Evolutionary conservation across 2,329 filamentous ascomycete species (phyloP).

Genomic region (Bipolaris cookei): DNA sequence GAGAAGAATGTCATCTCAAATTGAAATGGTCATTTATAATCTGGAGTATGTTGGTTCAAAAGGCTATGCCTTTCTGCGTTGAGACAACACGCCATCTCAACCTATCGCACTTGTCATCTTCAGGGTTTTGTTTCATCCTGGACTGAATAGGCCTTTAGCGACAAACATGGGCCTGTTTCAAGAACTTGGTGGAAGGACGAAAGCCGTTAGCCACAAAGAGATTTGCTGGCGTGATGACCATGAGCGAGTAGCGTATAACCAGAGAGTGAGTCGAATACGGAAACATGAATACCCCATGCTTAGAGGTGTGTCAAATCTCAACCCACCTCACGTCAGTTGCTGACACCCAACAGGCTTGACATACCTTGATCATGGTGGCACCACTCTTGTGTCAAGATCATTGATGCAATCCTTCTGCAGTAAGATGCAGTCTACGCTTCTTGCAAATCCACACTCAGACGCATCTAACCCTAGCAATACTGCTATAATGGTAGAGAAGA

Average conservation of each 20-base stretch:
- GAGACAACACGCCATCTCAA: not conserved
- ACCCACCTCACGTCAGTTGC: not conserved
- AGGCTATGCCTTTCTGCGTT: not conserved
- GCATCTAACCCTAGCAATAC: constrained; percentile 64
- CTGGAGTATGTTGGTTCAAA: not conserved
- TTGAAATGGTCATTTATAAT: not conserved
- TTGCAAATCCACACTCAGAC: constrained; percentile 72
- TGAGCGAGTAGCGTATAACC: constrained; percentile 21
- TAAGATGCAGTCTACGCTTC: constrained; percentile 64
- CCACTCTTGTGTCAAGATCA: constrained; percentile 57
- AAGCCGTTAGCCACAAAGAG: not conserved
- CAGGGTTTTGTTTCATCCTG: not conserved
- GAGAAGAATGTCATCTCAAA: not conserved
- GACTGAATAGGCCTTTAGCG: too few species aligned
- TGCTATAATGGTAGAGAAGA: constrained; percentile 62
- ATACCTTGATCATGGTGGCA: constrained; percentile 61
- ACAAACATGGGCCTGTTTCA: constrained; percentile 5
- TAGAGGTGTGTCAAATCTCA: constrained; percentile 19
- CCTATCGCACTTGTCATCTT: not conserved
- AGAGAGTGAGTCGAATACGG: constrained; percentile 18
- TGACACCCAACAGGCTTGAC: constrained; percentile 17
- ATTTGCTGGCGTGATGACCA: not conserved
- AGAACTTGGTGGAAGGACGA: not conserved
- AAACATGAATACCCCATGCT: constrained; percentile 38
- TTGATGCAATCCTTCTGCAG: constrained; percentile 62